These are phyloP conservation scores for Kewa caespitosa DNA, from an alignment of 179 eudicot genomes.

Conservation along the genomic window DNA sequence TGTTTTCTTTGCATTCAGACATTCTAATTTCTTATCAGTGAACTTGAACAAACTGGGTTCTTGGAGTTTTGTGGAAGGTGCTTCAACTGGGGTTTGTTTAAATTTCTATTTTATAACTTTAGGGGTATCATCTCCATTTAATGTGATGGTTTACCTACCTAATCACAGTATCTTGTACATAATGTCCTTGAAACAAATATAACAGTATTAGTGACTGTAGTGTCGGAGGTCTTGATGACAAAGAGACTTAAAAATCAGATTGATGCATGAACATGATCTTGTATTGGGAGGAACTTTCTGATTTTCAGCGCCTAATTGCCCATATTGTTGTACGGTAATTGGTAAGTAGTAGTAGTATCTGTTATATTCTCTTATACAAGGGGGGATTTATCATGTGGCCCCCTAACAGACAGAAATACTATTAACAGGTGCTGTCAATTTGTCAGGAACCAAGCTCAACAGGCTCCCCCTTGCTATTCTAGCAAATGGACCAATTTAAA, in stretches of 20 bases:
- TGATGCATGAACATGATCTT: constrained; percentile 21
- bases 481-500: not conserved
- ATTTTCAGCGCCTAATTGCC: not conserved
- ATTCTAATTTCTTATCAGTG: constrained; percentile 25
- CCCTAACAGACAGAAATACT: constrained; percentile 10
- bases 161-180: constrained; percentile 1
- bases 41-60: constrained; percentile 2
- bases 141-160: constrained; percentile 13
- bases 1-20: constrained; percentile 19
- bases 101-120: not conserved
- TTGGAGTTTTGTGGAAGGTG: constrained; percentile 26
- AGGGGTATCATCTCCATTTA: not conserved
- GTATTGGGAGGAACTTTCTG: constrained; percentile 11
- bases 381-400: not conserved
- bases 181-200: not conserved
- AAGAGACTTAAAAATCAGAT: not conserved
- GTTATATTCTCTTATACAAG: not conserved
- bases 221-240: constrained; percentile 24
- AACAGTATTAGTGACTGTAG: constrained; percentile 9
- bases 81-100: constrained; percentile 8
- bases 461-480: not conserved
- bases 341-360: not conserved
- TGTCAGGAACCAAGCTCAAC: constrained; percentile 23
- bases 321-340: too few species aligned
- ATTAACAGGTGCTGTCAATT: constrained; percentile 21